Conservation (phyloP, 768 basidiomycete genomes). For the Amanita phalloides region DNA sequence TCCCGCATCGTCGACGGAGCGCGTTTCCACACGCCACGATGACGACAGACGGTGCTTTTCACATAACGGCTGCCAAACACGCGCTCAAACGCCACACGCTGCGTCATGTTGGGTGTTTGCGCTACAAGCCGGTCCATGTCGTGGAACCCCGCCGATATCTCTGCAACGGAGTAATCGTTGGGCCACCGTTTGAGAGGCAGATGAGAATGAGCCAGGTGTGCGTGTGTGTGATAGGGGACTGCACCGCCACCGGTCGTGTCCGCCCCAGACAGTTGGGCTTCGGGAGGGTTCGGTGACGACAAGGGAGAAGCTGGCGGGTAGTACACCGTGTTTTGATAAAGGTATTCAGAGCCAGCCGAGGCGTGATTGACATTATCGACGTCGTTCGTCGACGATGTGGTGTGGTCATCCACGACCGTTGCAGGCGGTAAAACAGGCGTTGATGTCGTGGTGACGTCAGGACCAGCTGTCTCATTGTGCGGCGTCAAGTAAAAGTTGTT, state of each 20-base stretch:
- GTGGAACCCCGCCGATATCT: slow-evolving; percentile 51
- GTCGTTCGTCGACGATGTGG: not conserved
- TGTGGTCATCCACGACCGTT: not conserved
- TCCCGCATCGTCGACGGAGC: slow-evolving; percentile 36
- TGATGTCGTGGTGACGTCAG: slow-evolving; percentile 7
- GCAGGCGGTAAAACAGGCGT: not conserved
- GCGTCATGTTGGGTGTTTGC: slow-evolving; percentile 37
- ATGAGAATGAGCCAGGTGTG: slow-evolving; percentile 53
- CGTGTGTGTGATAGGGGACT: slow-evolving; percentile 45
- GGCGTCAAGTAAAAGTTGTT: slow-evolving; percentile 19
- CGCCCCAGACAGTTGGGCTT: slow-evolving; percentile 5
- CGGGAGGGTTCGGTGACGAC: slow-evolving; percentile 5
- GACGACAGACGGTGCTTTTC: slow-evolving; percentile 64
- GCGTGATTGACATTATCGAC: not conserved
- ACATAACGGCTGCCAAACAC: slow-evolving; percentile 65
- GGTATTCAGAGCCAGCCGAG: slow-evolving; percentile 5
- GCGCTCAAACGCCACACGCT: slow-evolving; percentile 57
- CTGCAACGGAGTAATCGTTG: slow-evolving; percentile 63
- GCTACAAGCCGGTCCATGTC: slow-evolving; percentile 33
- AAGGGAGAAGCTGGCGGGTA: slow-evolving; percentile 12
- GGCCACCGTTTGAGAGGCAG: slow-evolving; percentile 68
- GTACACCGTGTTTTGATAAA: slow-evolving; percentile 8
- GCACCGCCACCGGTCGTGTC: not conserved
- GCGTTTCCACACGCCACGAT: slow-evolving; percentile 57
- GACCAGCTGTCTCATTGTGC: slow-evolving; percentile 7